These are phyloP conservation scores for Paradendryphiella salina DNA, from an alignment of 2,329 filamentous ascomycete genomes.

Conservation along the genomic window DNA sequence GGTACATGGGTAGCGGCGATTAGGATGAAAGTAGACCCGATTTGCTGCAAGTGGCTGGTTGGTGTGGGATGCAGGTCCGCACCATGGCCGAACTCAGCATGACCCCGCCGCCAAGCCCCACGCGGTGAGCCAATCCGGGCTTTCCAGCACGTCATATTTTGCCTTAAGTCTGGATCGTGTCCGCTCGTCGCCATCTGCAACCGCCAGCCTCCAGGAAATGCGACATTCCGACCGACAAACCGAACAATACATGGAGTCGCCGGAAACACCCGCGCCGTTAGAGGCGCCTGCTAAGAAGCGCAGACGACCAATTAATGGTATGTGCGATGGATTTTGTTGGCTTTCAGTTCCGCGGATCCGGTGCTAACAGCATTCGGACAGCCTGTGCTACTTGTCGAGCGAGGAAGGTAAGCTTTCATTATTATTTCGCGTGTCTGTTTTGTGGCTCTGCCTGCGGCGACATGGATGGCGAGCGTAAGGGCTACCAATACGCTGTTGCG, in stretches of 20 bases:
- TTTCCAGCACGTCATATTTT: conserved; percentile 17
- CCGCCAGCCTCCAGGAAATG: conserved; percentile 8
- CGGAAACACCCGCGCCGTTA: conserved; percentile 13
- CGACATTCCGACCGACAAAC: conserved; percentile 20
- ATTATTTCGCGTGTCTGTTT: not conserved
- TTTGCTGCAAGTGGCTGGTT: not conserved
- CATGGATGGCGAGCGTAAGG: not conserved
- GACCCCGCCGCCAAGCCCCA: conserved; percentile 7
- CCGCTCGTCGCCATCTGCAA: conserved; percentile 13
- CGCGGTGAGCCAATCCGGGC: conserved; percentile 12
- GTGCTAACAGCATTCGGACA: conserved; percentile 12
- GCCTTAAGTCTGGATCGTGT: conserved; percentile 17
- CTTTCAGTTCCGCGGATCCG: not conserved
- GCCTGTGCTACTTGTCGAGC: conserved; percentile 26
- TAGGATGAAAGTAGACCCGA: not conserved
- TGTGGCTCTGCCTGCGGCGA: not conserved
- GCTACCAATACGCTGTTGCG: not conserved
- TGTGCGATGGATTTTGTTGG: not conserved
- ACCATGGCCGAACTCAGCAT: conserved; percentile 3
- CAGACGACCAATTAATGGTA: conserved; percentile 35
- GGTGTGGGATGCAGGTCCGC: not conserved
- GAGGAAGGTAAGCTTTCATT: conserved; percentile 17
- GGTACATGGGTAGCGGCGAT: not conserved
- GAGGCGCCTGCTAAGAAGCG: conserved; percentile 27
- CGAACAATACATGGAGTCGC: conserved; percentile 17